Base-by-base conservation (phyloP, 176 grass and related monocot genomes). In the Ampelocalamus luodianensis region DNA sequence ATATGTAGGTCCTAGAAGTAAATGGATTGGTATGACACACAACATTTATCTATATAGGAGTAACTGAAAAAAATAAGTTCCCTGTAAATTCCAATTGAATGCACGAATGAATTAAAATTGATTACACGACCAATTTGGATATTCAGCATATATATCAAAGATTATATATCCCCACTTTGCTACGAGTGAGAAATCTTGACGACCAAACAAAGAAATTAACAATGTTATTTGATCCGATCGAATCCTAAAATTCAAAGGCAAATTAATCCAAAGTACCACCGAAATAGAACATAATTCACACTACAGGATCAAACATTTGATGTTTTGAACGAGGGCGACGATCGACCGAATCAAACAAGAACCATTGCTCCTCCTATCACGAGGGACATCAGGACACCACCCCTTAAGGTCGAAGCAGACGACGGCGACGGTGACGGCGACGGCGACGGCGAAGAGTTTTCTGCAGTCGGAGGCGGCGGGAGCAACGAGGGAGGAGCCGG, bases 361-460 rank as follows among this genome's bases (percentile, higher is more conserved):
- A 83, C 13, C 1, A 71, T n/a, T 24, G 80, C 65, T 56, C 64
- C 85, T 4, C 16, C 32, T n/a, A 75, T 23, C 1, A 84, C 3
- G 4, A 87, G 29, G 23, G 42, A 79, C 61, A 69, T 29, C 69
- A 84, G 8, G 22, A 87, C 26, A 24, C 40, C 74, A 67, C 50
- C 42, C 51, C 61, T 74, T 43, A 80, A 4, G 6, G 24, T 26
- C 39, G 26, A 29, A 4, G 79, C 89, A 8, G 79, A 82, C 58
- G 84, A 87, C 29, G 79, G 17, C 45, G 82, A 34, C 0, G 74
- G 27, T 10, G 66, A 0, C 1, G 22, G 42, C 6, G 59, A 42
- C 1, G 48, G 36, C 27, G 86, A 65, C 1, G 51, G 38, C 8
- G 86, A 55, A 10, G 17, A 69, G 15, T 54, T 83, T 1, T 63